phyloP scores from a whole-genome alignment of 176 grass and related monocot genomes.

The Triticum timopheevii region DNA sequence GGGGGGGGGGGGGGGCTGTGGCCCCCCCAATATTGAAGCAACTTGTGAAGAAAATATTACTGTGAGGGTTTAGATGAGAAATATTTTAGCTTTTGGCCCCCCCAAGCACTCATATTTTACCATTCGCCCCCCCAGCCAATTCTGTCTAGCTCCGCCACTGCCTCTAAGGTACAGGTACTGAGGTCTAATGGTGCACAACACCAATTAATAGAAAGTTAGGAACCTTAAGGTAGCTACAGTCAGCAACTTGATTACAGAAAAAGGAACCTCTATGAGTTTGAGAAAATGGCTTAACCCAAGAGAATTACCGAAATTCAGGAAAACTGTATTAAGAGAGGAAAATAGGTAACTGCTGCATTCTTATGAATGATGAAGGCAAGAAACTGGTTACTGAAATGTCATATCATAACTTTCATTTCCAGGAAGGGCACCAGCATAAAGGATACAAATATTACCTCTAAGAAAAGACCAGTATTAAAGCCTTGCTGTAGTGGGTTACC shows the following conservation, averaged over 20 bases:
- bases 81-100: no score
- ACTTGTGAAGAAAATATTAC: no score
- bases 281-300: not conserved
- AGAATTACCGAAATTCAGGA: not conserved
- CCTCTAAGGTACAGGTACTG: not conserved
- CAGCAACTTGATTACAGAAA: not conserved
- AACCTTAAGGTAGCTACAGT: not conserved
- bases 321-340: conserved; percentile 24
- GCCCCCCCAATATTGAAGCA: no score
- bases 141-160: no score
- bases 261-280: conserved; percentile 3
- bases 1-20: no score
- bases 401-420: not conserved
- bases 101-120: no score
- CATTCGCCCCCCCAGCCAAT: no score
- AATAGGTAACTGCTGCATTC: not conserved
- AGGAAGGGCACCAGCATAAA: not conserved
- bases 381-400: conserved; percentile 18
- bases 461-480: conserved; percentile 79
- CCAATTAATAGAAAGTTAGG: not conserved
- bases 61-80: no score
- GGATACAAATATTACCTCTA: conserved; percentile 49
- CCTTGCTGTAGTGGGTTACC: conserved; percentile 88
- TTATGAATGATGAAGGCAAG: conserved; percentile 4
- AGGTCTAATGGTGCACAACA: not conserved